Evolutionary conservation across 2,329 filamentous ascomycete species (phyloP).

Genomic region (Diaporthe longicolla): DNA sequence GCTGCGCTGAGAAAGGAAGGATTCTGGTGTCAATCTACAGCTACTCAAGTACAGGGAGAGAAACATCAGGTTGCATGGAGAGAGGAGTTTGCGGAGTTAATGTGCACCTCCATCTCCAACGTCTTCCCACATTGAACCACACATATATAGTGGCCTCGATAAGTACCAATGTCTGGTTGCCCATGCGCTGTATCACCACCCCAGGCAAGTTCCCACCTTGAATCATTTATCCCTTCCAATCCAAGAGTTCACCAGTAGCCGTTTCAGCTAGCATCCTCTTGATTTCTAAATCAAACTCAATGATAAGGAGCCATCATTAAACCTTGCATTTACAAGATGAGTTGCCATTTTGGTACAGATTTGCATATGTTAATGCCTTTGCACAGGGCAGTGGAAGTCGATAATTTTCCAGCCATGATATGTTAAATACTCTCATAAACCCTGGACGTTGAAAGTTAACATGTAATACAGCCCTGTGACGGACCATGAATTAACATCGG

Average conservation of each 20-base stretch:
- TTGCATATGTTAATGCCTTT: neutral
- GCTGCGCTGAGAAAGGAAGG: neutral
- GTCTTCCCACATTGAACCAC: neutral
- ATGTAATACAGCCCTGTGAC: too few relatives aligned
- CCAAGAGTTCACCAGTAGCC: neutral
- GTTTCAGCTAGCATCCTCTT: neutral
- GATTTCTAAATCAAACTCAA: neutral
- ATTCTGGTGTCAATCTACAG: neutral
- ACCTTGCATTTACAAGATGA: neutral
- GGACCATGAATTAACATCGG: too few relatives aligned
- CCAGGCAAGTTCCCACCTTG: too few relatives aligned
- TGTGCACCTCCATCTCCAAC: conserved; percentile 1
- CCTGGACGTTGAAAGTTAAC: too few relatives aligned
- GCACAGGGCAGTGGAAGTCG: neutral
- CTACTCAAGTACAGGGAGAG: neutral
- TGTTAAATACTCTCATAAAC: too few relatives aligned
- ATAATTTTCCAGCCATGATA: too few relatives aligned
- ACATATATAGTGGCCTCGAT: too few relatives aligned
- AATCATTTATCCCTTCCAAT: neutral
- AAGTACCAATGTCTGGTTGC: neutral
- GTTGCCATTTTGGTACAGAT: neutral
- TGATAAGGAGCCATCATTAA: neutral
- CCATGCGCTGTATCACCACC: neutral
- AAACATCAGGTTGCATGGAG: neutral
- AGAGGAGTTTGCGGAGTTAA: neutral